Evolutionary conservation across 495 filamentous ascomycete species (phyloP).

Genomic region (Daldinia bambusicola): DNA sequence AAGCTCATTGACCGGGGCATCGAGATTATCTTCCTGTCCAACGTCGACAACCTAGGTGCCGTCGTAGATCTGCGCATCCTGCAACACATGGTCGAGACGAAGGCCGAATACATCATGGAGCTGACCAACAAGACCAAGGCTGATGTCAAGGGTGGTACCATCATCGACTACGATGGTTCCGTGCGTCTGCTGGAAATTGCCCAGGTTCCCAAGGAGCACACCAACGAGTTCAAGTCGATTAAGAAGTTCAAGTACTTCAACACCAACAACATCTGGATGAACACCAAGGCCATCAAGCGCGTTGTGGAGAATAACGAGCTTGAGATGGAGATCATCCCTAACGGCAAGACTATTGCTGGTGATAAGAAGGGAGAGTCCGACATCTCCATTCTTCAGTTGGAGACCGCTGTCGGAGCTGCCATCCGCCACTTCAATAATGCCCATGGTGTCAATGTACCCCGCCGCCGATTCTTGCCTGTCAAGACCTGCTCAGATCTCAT

Average conservation of each 20-base stretch:
- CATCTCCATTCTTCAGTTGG: conserved; percentile 95
- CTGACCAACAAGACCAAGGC: conserved; percentile 99
- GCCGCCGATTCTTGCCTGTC: conserved; percentile 97
- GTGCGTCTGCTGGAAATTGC: conserved; percentile 98
- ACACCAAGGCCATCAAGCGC: conserved; percentile 95
- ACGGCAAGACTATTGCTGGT: conserved; percentile 96
- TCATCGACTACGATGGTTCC: conserved; percentile 98
- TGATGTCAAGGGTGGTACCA: conserved; percentile 99
- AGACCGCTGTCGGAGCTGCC: conserved; percentile 97
- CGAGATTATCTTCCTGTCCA: conserved; percentile 98
- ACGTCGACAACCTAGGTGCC: conserved; percentile 98
- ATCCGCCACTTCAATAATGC: conserved; percentile 99
- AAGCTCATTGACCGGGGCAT: conserved; percentile 93
- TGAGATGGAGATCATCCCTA: conserved; percentile 99
- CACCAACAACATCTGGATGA: conserved; percentile 99
- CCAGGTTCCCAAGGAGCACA: conserved; percentile 99
- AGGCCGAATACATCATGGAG: conserved; percentile 99
- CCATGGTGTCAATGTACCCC: conserved; percentile 98
- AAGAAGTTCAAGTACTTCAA: conserved; percentile 99
- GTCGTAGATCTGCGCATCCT: conserved; percentile 97
- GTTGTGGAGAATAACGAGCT: conserved; percentile 98
- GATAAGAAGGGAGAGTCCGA: conserved; percentile 99
- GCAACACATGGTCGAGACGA: conserved; percentile 97
- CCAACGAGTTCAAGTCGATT: conserved; percentile 99
- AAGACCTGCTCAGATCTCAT: conserved; percentile 99